Conservation (phyloP, 306 rosid species). For the Cicer judaicum region DNA sequence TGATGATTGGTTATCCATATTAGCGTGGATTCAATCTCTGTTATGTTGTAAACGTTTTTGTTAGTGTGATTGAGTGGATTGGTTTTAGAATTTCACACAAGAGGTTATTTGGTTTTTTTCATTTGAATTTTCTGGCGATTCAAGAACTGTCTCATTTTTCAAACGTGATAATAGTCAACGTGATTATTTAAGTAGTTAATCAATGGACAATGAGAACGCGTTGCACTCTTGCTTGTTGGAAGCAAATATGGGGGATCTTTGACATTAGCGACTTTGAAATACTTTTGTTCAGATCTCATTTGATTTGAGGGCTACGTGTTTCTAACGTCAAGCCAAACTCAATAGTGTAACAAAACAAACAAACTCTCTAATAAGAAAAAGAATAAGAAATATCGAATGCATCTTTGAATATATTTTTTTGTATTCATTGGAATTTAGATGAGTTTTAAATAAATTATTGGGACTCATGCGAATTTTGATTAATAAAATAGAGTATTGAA, state of each 20-base stretch:
- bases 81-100: background rate
- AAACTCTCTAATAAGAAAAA: background rate
- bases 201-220: background rate
- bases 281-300: background rate
- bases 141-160: background rate
- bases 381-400: too few relatives aligned
- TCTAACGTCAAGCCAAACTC: background rate
- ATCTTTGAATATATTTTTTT: too few relatives aligned
- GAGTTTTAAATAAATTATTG: too few relatives aligned
- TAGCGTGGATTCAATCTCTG: slow-evolving; percentile 30
- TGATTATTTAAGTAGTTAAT: background rate
- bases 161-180: background rate
- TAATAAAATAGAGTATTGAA: too few relatives aligned
- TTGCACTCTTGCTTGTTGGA: slow-evolving; percentile 7
- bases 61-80: background rate
- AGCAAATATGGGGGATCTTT: background rate
- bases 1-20: slow-evolving; percentile 18
- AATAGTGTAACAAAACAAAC: too few relatives aligned
- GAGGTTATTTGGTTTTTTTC: background rate
- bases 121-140: background rate
- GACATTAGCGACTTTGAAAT: background rate
- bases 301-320: background rate
- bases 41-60: slow-evolving; percentile 27
- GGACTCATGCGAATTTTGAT: too few relatives aligned
- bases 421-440: too few relatives aligned